phyloP scores from a whole-genome alignment of 1,284 basidiomycete species.

The Chiua sp. region DNA sequence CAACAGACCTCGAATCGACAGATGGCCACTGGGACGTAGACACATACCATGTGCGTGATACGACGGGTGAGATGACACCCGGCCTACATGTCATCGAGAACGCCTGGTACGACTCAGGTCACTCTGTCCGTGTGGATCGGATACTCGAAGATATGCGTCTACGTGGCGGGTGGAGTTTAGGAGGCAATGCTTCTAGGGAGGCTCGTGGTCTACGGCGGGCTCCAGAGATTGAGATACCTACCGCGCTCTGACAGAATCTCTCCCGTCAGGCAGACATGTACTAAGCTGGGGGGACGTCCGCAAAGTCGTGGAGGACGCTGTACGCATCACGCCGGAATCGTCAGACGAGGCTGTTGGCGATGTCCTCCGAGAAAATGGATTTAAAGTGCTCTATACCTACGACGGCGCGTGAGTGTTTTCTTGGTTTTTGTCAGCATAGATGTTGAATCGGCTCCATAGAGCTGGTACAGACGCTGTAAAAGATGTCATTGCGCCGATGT shows the following conservation, averaged over 20 bases:
- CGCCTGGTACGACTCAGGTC: slow-evolving; percentile 41
- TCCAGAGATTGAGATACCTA: slow-evolving; percentile 23
- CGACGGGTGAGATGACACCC: slow-evolving; percentile 16
- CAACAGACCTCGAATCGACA: slow-evolving; percentile 38
- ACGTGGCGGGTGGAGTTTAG: slow-evolving; percentile 34
- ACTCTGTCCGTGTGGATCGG: slow-evolving; percentile 42
- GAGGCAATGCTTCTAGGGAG: slow-evolving; percentile 21
- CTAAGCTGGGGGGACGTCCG: slow-evolving; percentile 23
- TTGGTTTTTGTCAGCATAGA: neutral
- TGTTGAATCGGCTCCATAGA: slow-evolving; percentile 29
- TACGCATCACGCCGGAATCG: slow-evolving; percentile 24
- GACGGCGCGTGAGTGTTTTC: slow-evolving; percentile 41
- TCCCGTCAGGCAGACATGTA: slow-evolving; percentile 14
- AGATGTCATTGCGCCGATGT: slow-evolving; percentile 42
- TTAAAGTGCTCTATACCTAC: slow-evolving; percentile 43
- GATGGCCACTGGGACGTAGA: slow-evolving; percentile 44
- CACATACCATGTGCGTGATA: slow-evolving; percentile 27
- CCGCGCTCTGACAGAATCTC: slow-evolving; percentile 18
- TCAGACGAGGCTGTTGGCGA: slow-evolving; percentile 36
- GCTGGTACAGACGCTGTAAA: slow-evolving; percentile 45
- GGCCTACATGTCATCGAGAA: slow-evolving; percentile 44
- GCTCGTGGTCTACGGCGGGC: slow-evolving; percentile 29
- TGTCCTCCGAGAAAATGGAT: slow-evolving; percentile 42
- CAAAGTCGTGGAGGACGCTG: slow-evolving; percentile 24
- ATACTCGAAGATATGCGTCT: slow-evolving; percentile 38